Evolutionary conservation across 441 rosid genomes (phyloP).

Genomic region (Gossypium trilobum): DNA sequence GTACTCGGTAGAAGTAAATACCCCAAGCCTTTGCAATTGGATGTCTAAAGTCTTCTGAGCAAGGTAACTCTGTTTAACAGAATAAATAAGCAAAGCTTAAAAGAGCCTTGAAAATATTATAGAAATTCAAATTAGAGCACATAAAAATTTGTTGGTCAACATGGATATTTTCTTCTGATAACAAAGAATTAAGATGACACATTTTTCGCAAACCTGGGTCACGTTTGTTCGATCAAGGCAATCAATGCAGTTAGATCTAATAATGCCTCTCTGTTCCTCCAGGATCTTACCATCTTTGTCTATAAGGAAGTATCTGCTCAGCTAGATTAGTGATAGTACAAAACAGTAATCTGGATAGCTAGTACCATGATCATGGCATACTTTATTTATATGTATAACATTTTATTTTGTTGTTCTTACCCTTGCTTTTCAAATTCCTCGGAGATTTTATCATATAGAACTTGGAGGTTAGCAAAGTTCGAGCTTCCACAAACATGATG

Average conservation of each 20-base stretch:
- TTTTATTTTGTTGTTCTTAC: constrained; percentile 34
- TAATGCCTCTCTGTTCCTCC: constrained; percentile 78
- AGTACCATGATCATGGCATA: constrained; percentile 28
- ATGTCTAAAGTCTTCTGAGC: constrained; percentile 60
- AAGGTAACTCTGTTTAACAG: constrained; percentile 54
- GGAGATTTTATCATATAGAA: constrained; percentile 65
- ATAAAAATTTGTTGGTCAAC: constrained; percentile 15
- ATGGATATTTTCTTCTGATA: constrained; percentile 9
- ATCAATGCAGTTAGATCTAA: constrained; percentile 92
- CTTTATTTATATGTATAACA: constrained; percentile 9
- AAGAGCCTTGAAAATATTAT: constrained; percentile 1
- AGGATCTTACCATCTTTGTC: constrained; percentile 57
- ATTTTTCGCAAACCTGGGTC: constrained; percentile 59
- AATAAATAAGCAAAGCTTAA: constrained; percentile 9
- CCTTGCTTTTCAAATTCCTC: constrained; percentile 74
- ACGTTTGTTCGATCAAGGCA: constrained; percentile 97
- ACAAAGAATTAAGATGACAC: neutral
- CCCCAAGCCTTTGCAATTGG: constrained; percentile 65
- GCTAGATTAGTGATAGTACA: constrained; percentile 52
- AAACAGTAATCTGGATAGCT: constrained; percentile 30
- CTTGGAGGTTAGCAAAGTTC: constrained; percentile 65
- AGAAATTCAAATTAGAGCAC: neutral
- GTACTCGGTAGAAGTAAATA: constrained; percentile 46
- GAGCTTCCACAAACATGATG: constrained; percentile 74
- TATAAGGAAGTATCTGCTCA: constrained; percentile 78